Percentiles rank a stretch among this genome's conserved stretches.
Evolutionary conservation across 2,329 filamentous ascomycete species (phyloP).

Genomic region (Malbranchea cinnamomea): DNA sequence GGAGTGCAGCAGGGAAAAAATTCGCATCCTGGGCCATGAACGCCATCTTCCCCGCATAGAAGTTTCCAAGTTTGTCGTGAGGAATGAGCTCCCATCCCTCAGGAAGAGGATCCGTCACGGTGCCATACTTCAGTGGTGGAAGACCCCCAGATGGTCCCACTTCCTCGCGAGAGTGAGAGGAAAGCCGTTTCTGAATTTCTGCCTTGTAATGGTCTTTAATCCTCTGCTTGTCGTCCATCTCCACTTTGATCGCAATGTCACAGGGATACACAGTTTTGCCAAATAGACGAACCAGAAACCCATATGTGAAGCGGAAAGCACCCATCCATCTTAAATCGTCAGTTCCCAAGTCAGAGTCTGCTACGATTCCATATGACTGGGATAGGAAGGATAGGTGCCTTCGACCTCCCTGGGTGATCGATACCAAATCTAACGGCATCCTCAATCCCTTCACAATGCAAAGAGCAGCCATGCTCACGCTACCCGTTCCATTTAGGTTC

Average conservation of each 20-base stretch:
- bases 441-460: constrained; percentile 74
- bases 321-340: constrained; percentile 94
- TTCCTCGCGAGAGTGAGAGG: constrained; percentile 18
- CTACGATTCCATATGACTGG: constrained; percentile 77
- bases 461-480: constrained; percentile 60
- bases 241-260: constrained; percentile 73
- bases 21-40: constrained; percentile 78
- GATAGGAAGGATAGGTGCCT: constrained; percentile 78
- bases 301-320: constrained; percentile 65
- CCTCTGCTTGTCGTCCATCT: constrained; percentile 56
- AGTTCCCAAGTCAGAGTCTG: constrained; percentile 77
- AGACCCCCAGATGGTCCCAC: constrained; percentile 40
- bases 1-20: constrained; percentile 64
- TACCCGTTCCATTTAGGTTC: constrained; percentile 72
- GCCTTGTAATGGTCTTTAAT: constrained; percentile 59
- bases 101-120: constrained; percentile 61
- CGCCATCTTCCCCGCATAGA: constrained; percentile 90
- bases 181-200: constrained; percentile 24
- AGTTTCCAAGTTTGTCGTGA: constrained; percentile 69
- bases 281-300: constrained; percentile 63
- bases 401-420: constrained; percentile 64
- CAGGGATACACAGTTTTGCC: constrained; percentile 71
- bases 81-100: constrained; percentile 60
- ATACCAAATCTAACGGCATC: constrained; percentile 74
- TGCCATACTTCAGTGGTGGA: constrained; percentile 64